These are phyloP conservation scores for Mycena indigotica DNA, from an alignment of 768 basidiomycete genomes.

Conservation along the genomic window DNA sequence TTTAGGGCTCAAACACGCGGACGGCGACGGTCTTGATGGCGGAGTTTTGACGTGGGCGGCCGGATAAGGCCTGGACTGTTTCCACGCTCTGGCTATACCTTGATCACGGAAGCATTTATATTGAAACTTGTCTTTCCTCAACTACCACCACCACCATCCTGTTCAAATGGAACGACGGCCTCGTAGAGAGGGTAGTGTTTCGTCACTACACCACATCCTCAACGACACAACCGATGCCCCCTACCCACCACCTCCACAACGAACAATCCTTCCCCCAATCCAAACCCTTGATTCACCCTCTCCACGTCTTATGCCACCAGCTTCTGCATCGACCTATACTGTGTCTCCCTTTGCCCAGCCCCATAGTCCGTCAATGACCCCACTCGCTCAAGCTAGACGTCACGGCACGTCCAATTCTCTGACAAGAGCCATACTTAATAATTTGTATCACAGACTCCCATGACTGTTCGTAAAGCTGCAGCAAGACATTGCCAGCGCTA, in stretches of 20 bases:
- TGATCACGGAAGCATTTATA: neutral
- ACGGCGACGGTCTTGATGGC: slow-evolving; percentile 1
- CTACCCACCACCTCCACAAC: neutral
- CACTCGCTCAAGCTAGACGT: no score
- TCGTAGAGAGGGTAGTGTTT: no score
- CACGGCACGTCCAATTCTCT: no score
- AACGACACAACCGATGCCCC: neutral
- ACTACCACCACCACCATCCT: neutral
- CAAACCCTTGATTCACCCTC: neutral
- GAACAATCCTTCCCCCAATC: neutral
- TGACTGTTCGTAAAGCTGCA: no score
- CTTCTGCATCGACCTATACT: slow-evolving; percentile 2
- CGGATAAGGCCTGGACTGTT: neutral
- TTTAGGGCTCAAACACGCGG: slow-evolving; percentile 10
- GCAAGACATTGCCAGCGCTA: no score
- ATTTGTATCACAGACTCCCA: no score
- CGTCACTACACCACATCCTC: neutral
- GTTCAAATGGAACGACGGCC: neutral
- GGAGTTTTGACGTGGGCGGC: neutral
- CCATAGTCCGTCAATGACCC: no score
- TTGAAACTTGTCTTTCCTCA: neutral
- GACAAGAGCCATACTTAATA: no score
- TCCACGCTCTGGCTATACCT: no score
- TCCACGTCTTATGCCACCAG: neutral
- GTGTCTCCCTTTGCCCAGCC: neutral